Base-by-base conservation (phyloP, 768 basidiomycete genomes). In the Cyclocybe cylindracea region DNA sequence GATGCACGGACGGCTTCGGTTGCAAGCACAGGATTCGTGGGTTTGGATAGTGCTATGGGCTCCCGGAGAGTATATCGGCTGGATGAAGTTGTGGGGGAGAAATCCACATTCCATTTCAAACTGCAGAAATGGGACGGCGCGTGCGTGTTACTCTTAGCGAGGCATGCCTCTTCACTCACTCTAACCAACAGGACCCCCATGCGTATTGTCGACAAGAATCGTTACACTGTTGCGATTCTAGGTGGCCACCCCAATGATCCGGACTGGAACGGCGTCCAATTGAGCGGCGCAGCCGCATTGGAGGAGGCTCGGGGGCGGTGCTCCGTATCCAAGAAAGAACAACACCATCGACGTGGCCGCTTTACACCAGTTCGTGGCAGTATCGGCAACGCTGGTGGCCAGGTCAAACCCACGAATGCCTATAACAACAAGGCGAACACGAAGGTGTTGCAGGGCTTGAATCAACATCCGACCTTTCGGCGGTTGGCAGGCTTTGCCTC, bases 381-480 rank as follows among this genome's bases (percentile, higher is more conserved):
- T 9, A 36, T 57, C 2, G 50, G 48, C 29, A 32, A 43, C 7
- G 56, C 44, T 10, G 48, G 52, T 4, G 48, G 52, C 2, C 52
- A 50, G 43, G 33, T 7, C 0, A 11, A 14, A 18, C 52, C 56
- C 10, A 34, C 32, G 11, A 57, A 50, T 33, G 19, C 48, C 8
- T n/a, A 31, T 34, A 39, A 46, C 31, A 38, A 43, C 16, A 24
- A 7, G 9, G 5, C 29, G n/a, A 54, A 54, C 16, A 32, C 18
- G 0, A 11, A 8, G 10, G 40, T 53, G 5, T 6, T 57, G 4
- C 7, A 50, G 7, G 34, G 46, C 29, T 29, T 57, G 6, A 11
- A 38, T 19, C 6, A 13, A 0, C 38, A 33, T 10, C 9, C 34
- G 1, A 8, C 8, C 13, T 57, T 57, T 39, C 16, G 45, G 40